Percentiles rank a stretch among this genome's conserved stretches.
Evolutionary conservation across 805 yeast genomes (phyloP).

Genomic region (Isabelozyma heimii): DNA sequence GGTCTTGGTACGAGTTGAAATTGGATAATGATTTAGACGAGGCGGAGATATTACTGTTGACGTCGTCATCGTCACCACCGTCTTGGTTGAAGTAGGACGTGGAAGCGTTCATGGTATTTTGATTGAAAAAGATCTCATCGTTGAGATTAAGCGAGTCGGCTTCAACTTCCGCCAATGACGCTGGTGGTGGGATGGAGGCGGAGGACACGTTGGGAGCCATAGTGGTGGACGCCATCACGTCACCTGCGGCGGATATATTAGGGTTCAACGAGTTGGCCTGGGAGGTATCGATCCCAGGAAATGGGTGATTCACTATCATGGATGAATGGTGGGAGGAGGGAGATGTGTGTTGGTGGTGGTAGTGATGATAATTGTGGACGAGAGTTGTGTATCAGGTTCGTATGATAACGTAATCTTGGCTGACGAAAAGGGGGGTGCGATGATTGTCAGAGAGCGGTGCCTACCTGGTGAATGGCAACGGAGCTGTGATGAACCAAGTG

Average conservation of each 20-base stretch:
- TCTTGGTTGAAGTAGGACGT: neutral
- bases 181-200: slow-evolving; percentile 8
- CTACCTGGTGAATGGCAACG: too few relatives aligned
- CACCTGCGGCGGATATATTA: too few relatives aligned
- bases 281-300: too few relatives aligned
- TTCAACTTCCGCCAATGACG: slow-evolving; percentile 10
- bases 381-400: neutral
- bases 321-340: too few relatives aligned
- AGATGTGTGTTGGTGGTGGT: too few relatives aligned
- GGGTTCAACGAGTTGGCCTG: too few relatives aligned
- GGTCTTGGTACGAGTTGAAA: neutral
- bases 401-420: neutral
- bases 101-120: slow-evolving; percentile 1
- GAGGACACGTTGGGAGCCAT: too few relatives aligned
- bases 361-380: too few relatives aligned
- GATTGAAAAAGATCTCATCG: slow-evolving; percentile 22
- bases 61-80: neutral
- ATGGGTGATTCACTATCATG: neutral
- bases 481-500: too few relatives aligned
- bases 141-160: slow-evolving; percentile 19
- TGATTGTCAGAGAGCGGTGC: neutral
- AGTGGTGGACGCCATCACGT: too few relatives aligned
- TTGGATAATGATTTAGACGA: slow-evolving; percentile 1
- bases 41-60: neutral
- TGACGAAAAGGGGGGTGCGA: neutral